These are phyloP conservation scores for Didymella glomerata DNA, from an alignment of 2,329 filamentous ascomycete species.

Conservation along the genomic window DNA sequence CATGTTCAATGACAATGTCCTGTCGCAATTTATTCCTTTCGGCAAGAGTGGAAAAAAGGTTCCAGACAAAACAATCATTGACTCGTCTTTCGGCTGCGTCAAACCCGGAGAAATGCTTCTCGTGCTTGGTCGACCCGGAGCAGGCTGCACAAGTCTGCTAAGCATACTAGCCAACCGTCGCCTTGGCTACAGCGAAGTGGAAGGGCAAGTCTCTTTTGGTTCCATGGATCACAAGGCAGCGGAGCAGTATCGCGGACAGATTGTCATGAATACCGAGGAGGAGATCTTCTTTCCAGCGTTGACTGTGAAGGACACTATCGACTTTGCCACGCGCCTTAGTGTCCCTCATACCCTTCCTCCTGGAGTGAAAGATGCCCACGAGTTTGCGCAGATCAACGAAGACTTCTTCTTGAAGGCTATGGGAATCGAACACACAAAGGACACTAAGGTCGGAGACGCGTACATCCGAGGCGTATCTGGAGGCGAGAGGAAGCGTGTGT, in stretches of 20 bases:
- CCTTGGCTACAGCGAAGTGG: not conserved
- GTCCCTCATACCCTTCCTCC: not conserved
- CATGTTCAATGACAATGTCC: not conserved
- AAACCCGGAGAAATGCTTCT: not conserved
- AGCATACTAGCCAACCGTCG: not conserved
- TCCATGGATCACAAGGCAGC: not conserved
- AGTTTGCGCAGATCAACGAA: not conserved
- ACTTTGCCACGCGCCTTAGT: not conserved
- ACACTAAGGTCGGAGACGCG: not conserved
- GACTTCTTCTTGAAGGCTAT: not conserved
- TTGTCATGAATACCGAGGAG: not conserved
- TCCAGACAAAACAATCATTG: not conserved
- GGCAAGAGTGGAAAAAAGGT: not conserved
- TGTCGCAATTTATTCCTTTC: not conserved
- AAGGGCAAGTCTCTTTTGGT: not conserved
- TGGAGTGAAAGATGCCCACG: not conserved
- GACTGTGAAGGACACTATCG: not conserved
- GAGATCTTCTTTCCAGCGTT: not conserved
- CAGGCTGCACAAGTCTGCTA: not conserved
- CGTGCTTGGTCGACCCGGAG: not conserved
- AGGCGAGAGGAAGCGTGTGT: not conserved
- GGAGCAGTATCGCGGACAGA: not conserved
- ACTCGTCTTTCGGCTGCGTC: not conserved
- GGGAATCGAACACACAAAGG: not conserved
- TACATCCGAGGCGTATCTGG: not conserved